Conservation (phyloP, 2,329 filamentous ascomycete species). For the Fonsecaea nubica region DNA sequence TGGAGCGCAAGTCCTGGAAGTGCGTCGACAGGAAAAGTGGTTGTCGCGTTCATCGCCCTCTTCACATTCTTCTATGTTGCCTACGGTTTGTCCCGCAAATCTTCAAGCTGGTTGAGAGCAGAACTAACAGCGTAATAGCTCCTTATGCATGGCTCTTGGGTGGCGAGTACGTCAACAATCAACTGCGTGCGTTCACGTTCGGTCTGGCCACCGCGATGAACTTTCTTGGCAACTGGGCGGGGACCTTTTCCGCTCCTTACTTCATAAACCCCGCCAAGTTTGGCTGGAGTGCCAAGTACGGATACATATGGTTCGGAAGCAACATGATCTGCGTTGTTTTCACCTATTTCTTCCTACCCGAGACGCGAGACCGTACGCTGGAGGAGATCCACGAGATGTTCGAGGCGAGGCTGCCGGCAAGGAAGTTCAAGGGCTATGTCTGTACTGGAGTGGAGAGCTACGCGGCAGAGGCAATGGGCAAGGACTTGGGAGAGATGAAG, state of each 20-base stretch:
- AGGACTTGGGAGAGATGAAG: constrained; percentile 26
- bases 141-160: constrained; percentile 49
- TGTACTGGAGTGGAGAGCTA: constrained; percentile 43
- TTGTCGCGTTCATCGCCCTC: constrained; percentile 30
- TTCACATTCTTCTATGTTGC: constrained; percentile 34
- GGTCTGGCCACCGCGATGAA: constrained; percentile 50
- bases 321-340: constrained; percentile 47
- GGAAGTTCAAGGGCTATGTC: constrained; percentile 48
- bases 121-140: constrained; percentile 14
- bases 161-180: constrained; percentile 51
- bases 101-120: neutral
- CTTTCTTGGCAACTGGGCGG: constrained; percentile 52
- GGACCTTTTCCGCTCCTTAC: constrained; percentile 51
- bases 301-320: constrained; percentile 52
- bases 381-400: constrained; percentile 42
- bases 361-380: constrained; percentile 59
- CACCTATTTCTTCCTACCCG: constrained; percentile 51
- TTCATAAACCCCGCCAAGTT: constrained; percentile 53
- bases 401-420: constrained; percentile 47
- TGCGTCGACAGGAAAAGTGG: constrained; percentile 22
- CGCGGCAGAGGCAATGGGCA: constrained; percentile 28
- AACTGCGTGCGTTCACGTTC: constrained; percentile 50
- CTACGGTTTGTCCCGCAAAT: constrained; percentile 18
- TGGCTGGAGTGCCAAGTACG: constrained; percentile 45
- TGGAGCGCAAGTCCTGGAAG: constrained; percentile 27